Conservation (phyloP, 2,329 filamentous ascomycete species). For the Ceratocystiopsis minuta region DNA sequence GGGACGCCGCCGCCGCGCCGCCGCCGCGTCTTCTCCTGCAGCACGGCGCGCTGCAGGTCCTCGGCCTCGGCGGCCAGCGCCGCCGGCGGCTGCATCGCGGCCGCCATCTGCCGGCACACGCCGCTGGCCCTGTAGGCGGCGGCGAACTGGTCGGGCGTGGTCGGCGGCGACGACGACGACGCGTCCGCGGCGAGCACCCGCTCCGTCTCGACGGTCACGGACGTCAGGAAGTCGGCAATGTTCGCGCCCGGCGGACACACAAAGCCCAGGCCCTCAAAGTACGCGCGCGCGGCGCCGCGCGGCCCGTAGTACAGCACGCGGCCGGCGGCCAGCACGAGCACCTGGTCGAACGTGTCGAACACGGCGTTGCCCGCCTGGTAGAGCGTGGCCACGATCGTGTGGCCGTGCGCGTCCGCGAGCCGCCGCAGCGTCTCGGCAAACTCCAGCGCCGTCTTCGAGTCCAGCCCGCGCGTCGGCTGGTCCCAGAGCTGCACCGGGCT, state of each 20-base stretch:
- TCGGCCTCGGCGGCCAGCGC: constrained; percentile 12
- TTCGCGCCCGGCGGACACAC: constrained; percentile 39
- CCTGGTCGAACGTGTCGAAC: constrained; percentile 14
- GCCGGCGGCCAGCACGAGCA: constrained; percentile 2
- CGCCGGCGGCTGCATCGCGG: constrained; percentile 34
- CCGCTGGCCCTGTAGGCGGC: constrained; percentile 31
- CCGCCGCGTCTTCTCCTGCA: constrained; percentile 2
- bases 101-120: constrained; percentile 24
- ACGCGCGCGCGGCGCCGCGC: constrained; percentile 36
- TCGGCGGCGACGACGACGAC: constrained; percentile 58
- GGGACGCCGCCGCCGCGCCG: not conserved
- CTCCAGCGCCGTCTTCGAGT: constrained; percentile 47
- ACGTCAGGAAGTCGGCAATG: constrained; percentile 61
- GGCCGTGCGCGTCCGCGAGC: constrained; percentile 44
- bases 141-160: constrained; percentile 49
- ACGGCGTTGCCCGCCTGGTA: constrained; percentile 51
- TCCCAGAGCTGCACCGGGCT: constrained; percentile 55
- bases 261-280: constrained; percentile 52
- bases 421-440: constrained; percentile 45
- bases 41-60: constrained; percentile 1
- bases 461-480: constrained; percentile 47
- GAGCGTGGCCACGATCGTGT: constrained; percentile 42
- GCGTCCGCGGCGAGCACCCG: constrained; percentile 11
- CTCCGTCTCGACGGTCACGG: constrained; percentile 21
- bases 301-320: constrained; percentile 1